Percentiles rank a stretch among this genome's conserved stretches.
Conservation (phyloP, 768 basidiomycete genomes). For the Lactarius sp. region DNA sequence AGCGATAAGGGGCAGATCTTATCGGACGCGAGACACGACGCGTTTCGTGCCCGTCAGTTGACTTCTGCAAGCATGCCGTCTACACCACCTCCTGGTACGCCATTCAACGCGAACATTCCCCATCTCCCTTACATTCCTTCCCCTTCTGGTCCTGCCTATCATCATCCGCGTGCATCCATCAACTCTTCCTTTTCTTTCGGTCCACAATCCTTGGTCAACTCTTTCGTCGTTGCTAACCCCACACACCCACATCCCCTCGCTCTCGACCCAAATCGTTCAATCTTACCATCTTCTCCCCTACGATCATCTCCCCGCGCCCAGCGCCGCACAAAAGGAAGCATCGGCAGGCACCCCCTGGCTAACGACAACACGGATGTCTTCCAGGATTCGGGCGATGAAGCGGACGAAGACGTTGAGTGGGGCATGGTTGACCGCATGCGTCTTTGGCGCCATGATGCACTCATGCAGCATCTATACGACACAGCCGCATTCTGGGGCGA, state of each 20-base stretch:
- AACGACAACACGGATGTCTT: constrained; percentile 75
- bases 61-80: constrained; percentile 24
- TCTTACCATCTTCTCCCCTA: constrained; percentile 66
- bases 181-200: constrained; percentile 82
- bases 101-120: constrained; percentile 21
- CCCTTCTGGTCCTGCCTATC: constrained; percentile 35
- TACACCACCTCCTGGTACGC: constrained; percentile 27
- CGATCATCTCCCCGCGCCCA: constrained; percentile 60
- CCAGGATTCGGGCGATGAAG: constrained; percentile 57
- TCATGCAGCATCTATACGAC: constrained; percentile 97
- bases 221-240: constrained; percentile 60
- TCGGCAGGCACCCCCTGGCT: constrained; percentile 62
- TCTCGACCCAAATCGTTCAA: constrained; percentile 77
- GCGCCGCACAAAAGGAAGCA: constrained; percentile 48
- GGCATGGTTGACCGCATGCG: constrained; percentile 93
- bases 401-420: constrained; percentile 64
- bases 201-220: constrained; percentile 69
- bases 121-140: constrained; percentile 29
- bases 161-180: constrained; percentile 58
- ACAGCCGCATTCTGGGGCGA: constrained; percentile 99
- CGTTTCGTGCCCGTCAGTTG: not conserved
- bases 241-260: constrained; percentile 52
- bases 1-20: no score
- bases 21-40: not conserved
- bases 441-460: constrained; percentile 94